Conservation (phyloP, 2,329 filamentous ascomycete genomes). For the Podosphaera xanthii region DNA sequence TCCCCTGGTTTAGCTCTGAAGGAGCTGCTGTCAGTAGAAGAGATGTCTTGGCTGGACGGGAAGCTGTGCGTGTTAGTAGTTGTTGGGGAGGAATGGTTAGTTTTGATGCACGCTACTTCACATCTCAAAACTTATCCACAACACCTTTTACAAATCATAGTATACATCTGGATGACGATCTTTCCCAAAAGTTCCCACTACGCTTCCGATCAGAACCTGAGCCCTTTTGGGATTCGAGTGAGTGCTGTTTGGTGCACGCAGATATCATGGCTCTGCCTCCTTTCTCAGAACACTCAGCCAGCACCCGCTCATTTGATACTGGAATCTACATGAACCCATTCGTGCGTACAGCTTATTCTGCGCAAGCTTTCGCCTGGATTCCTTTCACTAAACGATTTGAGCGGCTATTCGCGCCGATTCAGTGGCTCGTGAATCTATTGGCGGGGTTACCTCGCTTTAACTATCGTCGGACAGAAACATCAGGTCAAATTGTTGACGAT, state of each 20-base stretch:
- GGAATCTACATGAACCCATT: constrained; percentile 56
- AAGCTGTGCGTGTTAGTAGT: constrained; percentile 45
- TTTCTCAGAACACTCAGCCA: background rate
- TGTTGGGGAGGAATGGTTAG: constrained; percentile 63
- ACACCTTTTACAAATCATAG: background rate
- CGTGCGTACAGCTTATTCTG: constrained; percentile 46
- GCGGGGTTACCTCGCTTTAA: constrained; percentile 35
- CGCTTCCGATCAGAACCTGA: constrained; percentile 34
- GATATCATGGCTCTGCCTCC: constrained; percentile 19
- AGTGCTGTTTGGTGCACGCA: constrained; percentile 36
- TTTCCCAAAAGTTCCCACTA: constrained; percentile 6
- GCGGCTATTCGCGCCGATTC: constrained; percentile 34
- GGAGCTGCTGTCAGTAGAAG: constrained; percentile 31
- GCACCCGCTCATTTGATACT: constrained; percentile 20
- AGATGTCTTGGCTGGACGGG: constrained; percentile 36
- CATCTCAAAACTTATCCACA: constrained; percentile 16
- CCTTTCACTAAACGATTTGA: constrained; percentile 40
- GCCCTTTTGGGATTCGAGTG: constrained; percentile 37
- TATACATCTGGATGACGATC: background rate
- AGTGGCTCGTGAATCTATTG: constrained; percentile 32
- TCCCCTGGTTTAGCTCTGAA: constrained; percentile 38
- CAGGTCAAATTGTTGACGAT: constrained; percentile 30
- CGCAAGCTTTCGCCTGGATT: constrained; percentile 32
- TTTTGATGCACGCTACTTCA: constrained; percentile 37
- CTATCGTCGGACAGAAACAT: constrained; percentile 32